Base-by-base conservation (phyloP, 1,139 yeast genomes). In the Chernovozyma sophiae-reginae region DNA sequence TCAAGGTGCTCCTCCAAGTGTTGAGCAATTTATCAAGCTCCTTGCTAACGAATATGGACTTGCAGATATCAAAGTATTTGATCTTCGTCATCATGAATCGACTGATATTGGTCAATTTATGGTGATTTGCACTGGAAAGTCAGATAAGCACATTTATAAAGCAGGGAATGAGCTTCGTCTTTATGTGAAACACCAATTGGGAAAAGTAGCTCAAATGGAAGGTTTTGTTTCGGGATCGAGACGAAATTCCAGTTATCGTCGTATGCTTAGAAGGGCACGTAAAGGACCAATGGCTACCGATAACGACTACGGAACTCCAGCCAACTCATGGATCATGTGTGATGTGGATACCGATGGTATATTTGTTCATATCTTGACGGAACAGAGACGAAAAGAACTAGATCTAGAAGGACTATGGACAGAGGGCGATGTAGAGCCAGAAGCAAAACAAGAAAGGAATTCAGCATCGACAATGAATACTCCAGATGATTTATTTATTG, bases 321-420 rank as follows among this genome's bases (percentile, higher is more conserved):
- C 81, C 7, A 84, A 83, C 46, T 72, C 81, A 24, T 90, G 97
- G 97, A 78, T 86, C 18, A 78, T 86, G 73, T 68, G 89, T 37
- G 87, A 86, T 47, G 73, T 86, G 29, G 68, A 71, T 24, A 60
- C 77, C 2, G 84, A 81, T 44, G 77, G 78, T 19, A 69, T 86
- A 3, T 74, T 71, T 40, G 71, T 89, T 28, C 95, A 90, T 56
- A 61, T 90, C 32, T 60, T 90, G 50, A 86, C 96, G 0, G 66
- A 71, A 10, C 79, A 77, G 27, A 75, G 94, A 57, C 67, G 97
- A 41, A 55, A 58, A 17, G 81, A 77, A 42, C 61, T 90, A 42
- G 77, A 83, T 46, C 68, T 90, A 49, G 96, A 89, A 54, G 67
- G 71, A 25, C 55, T 87, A 11, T 72, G 78, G 35, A 60, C 63